Evolutionary conservation across 352 stramenopile species (phyloP).

Genomic region (Peronosclerospora sorghi): DNA sequence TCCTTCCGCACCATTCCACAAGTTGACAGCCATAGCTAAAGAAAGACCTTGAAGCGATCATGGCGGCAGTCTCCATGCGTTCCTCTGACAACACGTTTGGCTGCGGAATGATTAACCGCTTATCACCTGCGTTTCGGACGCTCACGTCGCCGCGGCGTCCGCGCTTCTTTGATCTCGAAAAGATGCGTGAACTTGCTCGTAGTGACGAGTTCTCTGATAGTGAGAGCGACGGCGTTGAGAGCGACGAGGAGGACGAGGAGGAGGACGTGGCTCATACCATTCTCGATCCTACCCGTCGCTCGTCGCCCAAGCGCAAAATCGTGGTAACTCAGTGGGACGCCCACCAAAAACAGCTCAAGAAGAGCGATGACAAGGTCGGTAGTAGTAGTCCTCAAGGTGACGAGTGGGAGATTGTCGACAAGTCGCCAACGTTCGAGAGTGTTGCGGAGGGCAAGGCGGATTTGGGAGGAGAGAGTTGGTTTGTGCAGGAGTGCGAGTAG

Average conservation of each 20-base stretch:
- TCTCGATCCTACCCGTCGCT: constrained; percentile 38
- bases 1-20: background rate
- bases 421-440: constrained; percentile 63
- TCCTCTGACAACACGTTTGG: constrained; percentile 34
- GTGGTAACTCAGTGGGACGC: constrained; percentile 8
- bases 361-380: constrained; percentile 17
- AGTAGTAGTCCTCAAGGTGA: constrained; percentile 49
- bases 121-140: constrained; percentile 49
- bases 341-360: constrained; percentile 19
- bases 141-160: constrained; percentile 34
- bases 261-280: constrained; percentile 39
- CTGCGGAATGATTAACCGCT: constrained; percentile 20
- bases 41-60: constrained; percentile 9
- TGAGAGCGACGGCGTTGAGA: constrained; percentile 63
- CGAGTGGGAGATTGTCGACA: constrained; percentile 70
- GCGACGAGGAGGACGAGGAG: constrained; percentile 34
- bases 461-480: constrained; percentile 46
- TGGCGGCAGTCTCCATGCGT: constrained; percentile 57
- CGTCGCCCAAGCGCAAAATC: constrained; percentile 20
- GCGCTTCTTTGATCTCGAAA: constrained; percentile 43
- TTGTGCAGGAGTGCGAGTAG: constrained; percentile 28
- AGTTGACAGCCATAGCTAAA: no score
- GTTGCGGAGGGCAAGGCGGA: constrained; percentile 29
- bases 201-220: constrained; percentile 78
- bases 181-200: constrained; percentile 53